Percentiles rank a stretch among this genome's conserved stretches.
Evolutionary conservation across 2,329 filamentous ascomycete genomes (phyloP).

Genomic region (Pseudogymnoascus verrucosus): DNA sequence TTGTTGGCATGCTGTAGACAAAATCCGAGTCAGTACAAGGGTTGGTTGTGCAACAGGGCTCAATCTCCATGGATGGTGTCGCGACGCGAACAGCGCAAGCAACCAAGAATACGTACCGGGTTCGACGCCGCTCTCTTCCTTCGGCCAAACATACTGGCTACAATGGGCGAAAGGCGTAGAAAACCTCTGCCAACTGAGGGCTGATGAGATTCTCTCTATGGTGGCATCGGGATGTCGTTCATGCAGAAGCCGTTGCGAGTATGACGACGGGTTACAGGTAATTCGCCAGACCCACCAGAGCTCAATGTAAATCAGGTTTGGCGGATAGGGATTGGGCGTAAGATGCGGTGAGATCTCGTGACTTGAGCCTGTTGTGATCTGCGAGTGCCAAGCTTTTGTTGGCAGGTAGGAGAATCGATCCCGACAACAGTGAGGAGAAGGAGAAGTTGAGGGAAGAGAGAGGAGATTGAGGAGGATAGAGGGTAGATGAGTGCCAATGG

Average conservation of each 20-base stretch:
- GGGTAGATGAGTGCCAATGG: background rate
- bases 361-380: conserved; percentile 6
- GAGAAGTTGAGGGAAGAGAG: background rate
- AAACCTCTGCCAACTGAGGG: conserved; percentile 27
- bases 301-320: conserved; percentile 7
- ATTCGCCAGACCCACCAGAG: conserved; percentile 5
- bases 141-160: conserved; percentile 28
- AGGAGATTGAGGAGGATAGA: background rate
- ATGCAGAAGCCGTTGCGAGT: background rate
- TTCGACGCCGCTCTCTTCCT: conserved; percentile 34
- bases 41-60: conserved; percentile 20
- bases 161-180: conserved; percentile 16
- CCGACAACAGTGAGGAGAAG: background rate
- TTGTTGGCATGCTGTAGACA: conserved; percentile 47
- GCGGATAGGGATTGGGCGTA: conserved; percentile 3
- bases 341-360: background rate
- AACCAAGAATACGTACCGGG: conserved; percentile 27
- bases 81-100: conserved; percentile 16
- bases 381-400: conserved; percentile 1
- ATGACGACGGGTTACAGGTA: conserved; percentile 4
- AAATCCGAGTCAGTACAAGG: background rate
- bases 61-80: conserved; percentile 14
- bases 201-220: conserved; percentile 20
- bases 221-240: conserved; percentile 4
- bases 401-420: background rate